Percentiles rank a stretch among this genome's conserved stretches.
phyloP scores from a whole-genome alignment of 2,329 filamentous ascomycete genomes.

The Ciborinia camelliae region DNA sequence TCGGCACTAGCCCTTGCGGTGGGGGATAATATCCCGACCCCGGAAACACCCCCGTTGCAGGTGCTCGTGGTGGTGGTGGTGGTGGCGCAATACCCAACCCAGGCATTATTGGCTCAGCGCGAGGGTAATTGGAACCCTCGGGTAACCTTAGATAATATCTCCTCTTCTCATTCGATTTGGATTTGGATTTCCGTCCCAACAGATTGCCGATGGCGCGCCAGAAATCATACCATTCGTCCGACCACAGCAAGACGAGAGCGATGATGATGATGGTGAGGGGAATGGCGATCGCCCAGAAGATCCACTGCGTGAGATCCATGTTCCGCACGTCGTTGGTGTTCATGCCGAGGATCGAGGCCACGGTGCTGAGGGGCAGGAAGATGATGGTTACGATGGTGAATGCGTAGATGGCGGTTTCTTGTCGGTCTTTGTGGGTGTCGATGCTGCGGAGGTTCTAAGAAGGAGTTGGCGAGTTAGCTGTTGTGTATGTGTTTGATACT shows the following conservation, averaged over 20 bases:
- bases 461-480: neutral
- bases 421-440: slow-evolving; percentile 33
- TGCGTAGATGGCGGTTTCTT: slow-evolving; percentile 33
- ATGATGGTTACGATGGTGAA: slow-evolving; percentile 40
- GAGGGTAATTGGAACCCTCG: neutral
- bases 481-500: neutral
- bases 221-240: slow-evolving; percentile 22
- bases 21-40: neutral
- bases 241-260: slow-evolving; percentile 27
- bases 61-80: no score
- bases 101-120: neutral
- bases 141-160: neutral
- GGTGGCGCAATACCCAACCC: neutral
- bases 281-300: slow-evolving; percentile 37
- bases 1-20: neutral
- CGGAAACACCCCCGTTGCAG: no score
- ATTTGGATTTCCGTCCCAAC: neutral
- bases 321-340: slow-evolving; percentile 37
- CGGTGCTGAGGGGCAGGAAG: slow-evolving; percentile 37
- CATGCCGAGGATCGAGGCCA: slow-evolving; percentile 38
- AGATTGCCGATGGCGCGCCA: neutral
- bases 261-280: slow-evolving; percentile 35
- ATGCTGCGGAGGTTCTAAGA: slow-evolving; percentile 30
- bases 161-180: no score
- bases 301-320: slow-evolving; percentile 33